Evolutionary conservation across 805 yeast genomes (phyloP).

Genomic region (Candida patagonica): DNA sequence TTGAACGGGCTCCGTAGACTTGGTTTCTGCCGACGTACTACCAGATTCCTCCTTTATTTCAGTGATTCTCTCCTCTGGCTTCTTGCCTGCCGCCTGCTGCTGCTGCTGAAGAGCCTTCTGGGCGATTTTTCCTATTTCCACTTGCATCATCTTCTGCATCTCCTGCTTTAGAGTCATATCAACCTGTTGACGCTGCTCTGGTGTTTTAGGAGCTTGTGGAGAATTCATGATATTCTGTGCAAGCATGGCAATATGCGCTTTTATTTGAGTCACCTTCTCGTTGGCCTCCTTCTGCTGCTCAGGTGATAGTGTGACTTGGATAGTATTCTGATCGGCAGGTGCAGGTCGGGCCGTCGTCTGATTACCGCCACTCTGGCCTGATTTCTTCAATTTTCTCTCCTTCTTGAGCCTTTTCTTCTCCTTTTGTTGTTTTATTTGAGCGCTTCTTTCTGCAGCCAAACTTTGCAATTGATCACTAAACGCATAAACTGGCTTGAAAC

Average conservation of each 20-base stretch:
- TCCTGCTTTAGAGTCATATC: conserved; percentile 2
- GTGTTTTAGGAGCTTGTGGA: conserved; percentile 5
- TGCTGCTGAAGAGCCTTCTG: neutral
- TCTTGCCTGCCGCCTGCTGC: neutral
- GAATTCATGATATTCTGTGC: conserved; percentile 3
- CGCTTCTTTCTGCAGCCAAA: conserved; percentile 1
- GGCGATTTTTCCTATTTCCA: conserved; percentile 3
- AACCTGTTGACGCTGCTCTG: conserved; percentile 1
- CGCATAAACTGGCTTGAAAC: conserved; percentile 82
- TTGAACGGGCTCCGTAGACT: neutral
- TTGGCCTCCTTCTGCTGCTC: conserved; percentile 4
- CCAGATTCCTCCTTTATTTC: neutral
- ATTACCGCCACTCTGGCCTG: neutral
- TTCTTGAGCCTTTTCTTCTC: conserved; percentile 18
- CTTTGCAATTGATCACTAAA: conserved; percentile 44
- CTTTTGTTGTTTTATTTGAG: conserved; percentile 5
- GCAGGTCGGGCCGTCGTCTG: too few relatives aligned
- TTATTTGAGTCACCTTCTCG: conserved; percentile 3
- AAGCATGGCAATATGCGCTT: neutral
- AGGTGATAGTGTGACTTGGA: neutral
- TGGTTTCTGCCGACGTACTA: neutral
- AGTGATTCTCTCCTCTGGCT: neutral
- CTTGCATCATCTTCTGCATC: conserved; percentile 2
- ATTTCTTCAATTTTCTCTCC: conserved; percentile 2
- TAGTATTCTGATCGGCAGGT: neutral